Percentiles rank a stretch among this genome's conserved stretches.
These are phyloP conservation scores for Zymoseptoria passerinii DNA, from an alignment of 2,329 filamentous ascomycete genomes.

Conservation along the genomic window DNA sequence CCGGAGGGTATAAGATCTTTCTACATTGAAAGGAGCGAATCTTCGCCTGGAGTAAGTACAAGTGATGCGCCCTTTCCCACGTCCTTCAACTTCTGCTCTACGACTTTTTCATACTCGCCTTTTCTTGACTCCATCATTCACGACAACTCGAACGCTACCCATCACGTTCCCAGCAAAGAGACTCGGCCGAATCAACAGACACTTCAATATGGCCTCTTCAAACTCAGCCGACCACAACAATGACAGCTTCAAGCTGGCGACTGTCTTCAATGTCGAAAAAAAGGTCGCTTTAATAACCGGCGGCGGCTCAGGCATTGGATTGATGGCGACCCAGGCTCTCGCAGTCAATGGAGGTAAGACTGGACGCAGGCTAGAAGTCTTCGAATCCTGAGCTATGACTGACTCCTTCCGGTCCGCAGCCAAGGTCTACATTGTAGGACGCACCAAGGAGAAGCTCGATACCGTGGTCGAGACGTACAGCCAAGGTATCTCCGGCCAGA, in stretches of 20 bases:
- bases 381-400: constrained; percentile 1
- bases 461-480: constrained; percentile 37
- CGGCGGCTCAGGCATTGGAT: constrained; percentile 40
- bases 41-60: not conserved
- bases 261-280: constrained; percentile 29
- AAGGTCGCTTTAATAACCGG: constrained; percentile 14
- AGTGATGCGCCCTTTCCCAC: not conserved
- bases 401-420: constrained; percentile 19
- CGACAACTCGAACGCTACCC: not conserved
- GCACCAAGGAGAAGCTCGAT: constrained; percentile 42
- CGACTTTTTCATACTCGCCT: not conserved
- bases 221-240: constrained; percentile 27
- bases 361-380: not conserved
- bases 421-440: constrained; percentile 43
- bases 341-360: constrained; percentile 18
- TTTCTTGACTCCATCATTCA: not conserved
- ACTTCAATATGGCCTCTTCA: constrained; percentile 10
- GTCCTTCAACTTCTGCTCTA: not conserved
- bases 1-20: not conserved
- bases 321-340: constrained; percentile 41
- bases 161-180: not conserved
- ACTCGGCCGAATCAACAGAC: not conserved
- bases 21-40: not conserved
- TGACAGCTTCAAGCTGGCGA: constrained; percentile 26
- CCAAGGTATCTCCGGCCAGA: constrained; percentile 38